A percentile compares a stretch with the other conserved stretches of the same genome.
Evolutionary conservation across 1,139 yeast species (phyloP).

Genomic region (Yarrowia galli): DNA sequence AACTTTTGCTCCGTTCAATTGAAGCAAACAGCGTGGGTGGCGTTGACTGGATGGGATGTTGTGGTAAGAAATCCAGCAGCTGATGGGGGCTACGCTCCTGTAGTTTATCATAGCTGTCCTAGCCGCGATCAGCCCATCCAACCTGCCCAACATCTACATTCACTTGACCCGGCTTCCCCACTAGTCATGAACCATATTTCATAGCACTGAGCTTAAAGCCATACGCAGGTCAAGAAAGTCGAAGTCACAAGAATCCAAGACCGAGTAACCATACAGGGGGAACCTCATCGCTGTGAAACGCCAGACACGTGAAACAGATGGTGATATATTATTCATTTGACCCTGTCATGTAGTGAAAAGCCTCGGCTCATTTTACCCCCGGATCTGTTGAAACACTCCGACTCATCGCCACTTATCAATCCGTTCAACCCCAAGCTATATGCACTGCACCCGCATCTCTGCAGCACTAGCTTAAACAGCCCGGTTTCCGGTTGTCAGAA

Average conservation of each 20-base stretch:
- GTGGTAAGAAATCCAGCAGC: too few relatives aligned
- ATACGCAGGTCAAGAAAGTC: conserved; percentile 33
- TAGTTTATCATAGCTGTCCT: too few relatives aligned
- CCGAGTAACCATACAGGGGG: not conserved
- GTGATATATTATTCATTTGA: not conserved
- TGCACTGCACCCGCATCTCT: conserved; percentile 34
- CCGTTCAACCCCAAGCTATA: conserved; percentile 24
- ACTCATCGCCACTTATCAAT: conserved; percentile 15
- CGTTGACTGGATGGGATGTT: too few relatives aligned
- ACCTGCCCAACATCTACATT: not conserved
- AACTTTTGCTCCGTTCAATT: conserved; percentile 11
- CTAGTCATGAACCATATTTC: conserved; percentile 18
- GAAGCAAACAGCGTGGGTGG: not conserved
- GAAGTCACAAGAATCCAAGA: not conserved
- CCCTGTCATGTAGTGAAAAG: not conserved
- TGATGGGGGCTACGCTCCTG: too few relatives aligned
- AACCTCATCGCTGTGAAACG: not conserved
- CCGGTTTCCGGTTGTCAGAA: conserved; percentile 34
- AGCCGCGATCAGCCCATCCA: not conserved
- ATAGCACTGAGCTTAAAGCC: conserved; percentile 22
- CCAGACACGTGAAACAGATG: not conserved
- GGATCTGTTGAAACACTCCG: not conserved
- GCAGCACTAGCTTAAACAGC: conserved; percentile 37
- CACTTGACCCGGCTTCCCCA: conserved; percentile 19
- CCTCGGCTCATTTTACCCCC: not conserved